Evolutionary conservation across 2,329 filamentous ascomycete species (phyloP).

Genomic region (Rutstroemia sp.): DNA sequence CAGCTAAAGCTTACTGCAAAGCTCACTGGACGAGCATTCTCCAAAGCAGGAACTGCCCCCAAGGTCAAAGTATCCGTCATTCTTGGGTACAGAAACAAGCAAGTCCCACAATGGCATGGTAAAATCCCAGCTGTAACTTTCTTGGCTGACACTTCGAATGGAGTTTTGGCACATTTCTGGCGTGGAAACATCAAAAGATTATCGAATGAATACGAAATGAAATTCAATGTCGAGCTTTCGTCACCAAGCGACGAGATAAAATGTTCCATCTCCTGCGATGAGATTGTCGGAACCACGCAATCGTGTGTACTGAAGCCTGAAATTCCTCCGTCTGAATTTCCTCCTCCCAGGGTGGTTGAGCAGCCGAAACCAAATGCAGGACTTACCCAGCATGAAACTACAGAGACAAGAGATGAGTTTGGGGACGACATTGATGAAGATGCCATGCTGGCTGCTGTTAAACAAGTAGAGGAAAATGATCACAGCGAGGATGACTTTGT

Average conservation of each 20-base stretch:
- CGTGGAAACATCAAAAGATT: conserved; percentile 57
- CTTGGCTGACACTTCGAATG: conserved; percentile 63
- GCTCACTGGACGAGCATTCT: conserved; percentile 22
- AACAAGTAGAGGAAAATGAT: conserved; percentile 21
- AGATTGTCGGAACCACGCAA: conserved; percentile 57
- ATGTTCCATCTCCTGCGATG: conserved; percentile 75
- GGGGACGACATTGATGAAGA: conserved; percentile 34
- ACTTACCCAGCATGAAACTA: neutral
- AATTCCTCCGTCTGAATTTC: conserved; percentile 31
- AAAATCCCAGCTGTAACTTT: conserved; percentile 64
- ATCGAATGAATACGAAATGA: conserved; percentile 47
- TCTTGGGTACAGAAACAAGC: conserved; percentile 65
- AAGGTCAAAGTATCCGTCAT: conserved; percentile 57
- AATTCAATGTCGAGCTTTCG: conserved; percentile 50
- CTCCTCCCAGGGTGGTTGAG: conserved; percentile 4
- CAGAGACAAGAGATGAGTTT: conserved; percentile 22
- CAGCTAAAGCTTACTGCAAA: conserved; percentile 37
- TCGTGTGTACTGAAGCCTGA: conserved; percentile 22
- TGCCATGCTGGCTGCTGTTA: conserved; percentile 34
- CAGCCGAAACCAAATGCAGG: neutral
- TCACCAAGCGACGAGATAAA: conserved; percentile 50
- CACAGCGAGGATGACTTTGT: conserved; percentile 43
- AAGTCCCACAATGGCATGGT: conserved; percentile 54
- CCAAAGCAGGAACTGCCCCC: conserved; percentile 35
- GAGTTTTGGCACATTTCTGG: conserved; percentile 62